Evolutionary conservation across 345 rosid species (phyloP), one percentile per base, ranked within the genome.

Genomic region (Salix koriyanagi): DNA sequence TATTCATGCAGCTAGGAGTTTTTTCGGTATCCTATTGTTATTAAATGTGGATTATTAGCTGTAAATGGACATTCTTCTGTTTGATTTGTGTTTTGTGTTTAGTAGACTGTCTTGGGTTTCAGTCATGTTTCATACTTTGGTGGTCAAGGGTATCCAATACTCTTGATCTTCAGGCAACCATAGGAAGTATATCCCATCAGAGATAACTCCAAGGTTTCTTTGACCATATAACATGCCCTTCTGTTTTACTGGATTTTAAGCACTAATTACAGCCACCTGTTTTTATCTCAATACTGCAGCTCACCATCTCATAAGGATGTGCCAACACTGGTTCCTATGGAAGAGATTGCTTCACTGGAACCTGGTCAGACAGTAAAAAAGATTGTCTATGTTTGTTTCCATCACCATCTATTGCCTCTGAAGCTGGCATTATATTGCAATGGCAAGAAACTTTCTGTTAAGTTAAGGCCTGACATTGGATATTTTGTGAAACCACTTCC

Each of bases 391-490:
- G 99, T 93, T 84, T 87, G 81, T 68, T 95, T 95, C 85, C 98
- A 84, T 79, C 99, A 95, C 85, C 99, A 93, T 83, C 84, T 93
- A 48, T 83, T 95, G 88, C 97, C 99, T 76, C 78, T 89, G 86
- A 95, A 85, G 86, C 83, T 95, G 78, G 79, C 82, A 66, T 84
- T 95, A 67, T 79, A 80, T 72, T 86, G 81, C 65, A 80, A 86
- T 80, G 91, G 80, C 67, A 90, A 86, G 86, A 90, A 82, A 80
- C 79, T 87, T 80, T 90, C 91, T 16, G 91, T 91, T 80, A 93
- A 93, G 89, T 82, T 93, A 86, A 85, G 92, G 73, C 99, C 99
- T 71, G 96, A 96, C 82, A 91, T 96, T 62, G 99, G 99, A 61
- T 96, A 91, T 85, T 92, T 96, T 85, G 91, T 96, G 75, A 96